Conservation (phyloP, 2,329 filamentous ascomycete species). For the Cercospora sojina region DNA sequence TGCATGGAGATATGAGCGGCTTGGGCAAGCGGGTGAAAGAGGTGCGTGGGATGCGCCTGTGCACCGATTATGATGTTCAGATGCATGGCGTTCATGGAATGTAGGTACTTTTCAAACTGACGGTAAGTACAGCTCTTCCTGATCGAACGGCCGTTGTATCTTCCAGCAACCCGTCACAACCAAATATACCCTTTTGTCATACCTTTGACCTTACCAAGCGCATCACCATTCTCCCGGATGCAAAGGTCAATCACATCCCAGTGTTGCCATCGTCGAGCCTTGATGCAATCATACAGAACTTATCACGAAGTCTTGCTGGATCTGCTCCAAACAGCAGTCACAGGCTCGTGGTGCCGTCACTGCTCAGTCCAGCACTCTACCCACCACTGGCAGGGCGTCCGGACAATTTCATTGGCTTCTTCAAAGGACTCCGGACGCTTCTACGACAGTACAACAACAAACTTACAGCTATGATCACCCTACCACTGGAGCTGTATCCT, state of each 20-base stretch:
- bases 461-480: conserved; percentile 69
- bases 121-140: conserved; percentile 35
- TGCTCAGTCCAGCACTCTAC: conserved; percentile 86
- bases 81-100: conserved; percentile 17
- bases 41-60: conserved; percentile 50
- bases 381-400: conserved; percentile 68
- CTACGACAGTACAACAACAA: conserved; percentile 65
- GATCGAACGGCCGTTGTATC: conserved; percentile 25
- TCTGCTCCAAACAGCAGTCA: conserved; percentile 66
- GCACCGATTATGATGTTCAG: background rate
- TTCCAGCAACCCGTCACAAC: conserved; percentile 11
- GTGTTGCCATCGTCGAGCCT: conserved; percentile 68
- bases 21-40: conserved; percentile 69
- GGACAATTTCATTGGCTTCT: conserved; percentile 71
- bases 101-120: conserved; percentile 17
- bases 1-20: conserved; percentile 90
- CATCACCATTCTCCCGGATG: conserved; percentile 43
- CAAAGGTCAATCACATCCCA: conserved; percentile 49
- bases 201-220: conserved; percentile 55
- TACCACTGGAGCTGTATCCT: conserved; percentile 79
- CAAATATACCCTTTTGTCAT: conserved; percentile 48
- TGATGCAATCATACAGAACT: conserved; percentile 59
- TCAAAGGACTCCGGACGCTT: conserved; percentile 74
- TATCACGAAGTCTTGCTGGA: conserved; percentile 57
- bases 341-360: conserved; percentile 76